These are phyloP conservation scores for Starmera pachycereana DNA, from an alignment of 805 yeast species.

Conservation along the genomic window DNA sequence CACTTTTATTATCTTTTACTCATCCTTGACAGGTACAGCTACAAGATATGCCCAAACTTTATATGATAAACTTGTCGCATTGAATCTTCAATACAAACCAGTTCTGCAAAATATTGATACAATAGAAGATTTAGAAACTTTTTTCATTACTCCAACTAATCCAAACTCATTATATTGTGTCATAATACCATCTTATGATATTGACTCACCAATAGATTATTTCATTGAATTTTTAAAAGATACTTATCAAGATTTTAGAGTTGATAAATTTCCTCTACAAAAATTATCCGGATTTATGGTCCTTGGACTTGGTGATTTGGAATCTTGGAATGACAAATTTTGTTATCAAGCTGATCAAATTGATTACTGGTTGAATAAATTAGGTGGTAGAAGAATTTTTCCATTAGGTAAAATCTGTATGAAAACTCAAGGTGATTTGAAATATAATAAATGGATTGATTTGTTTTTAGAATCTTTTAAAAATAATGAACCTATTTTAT, in stretches of 20 bases:
- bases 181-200: conserved; percentile 83
- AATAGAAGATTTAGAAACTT: conserved; percentile 74
- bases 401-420: conserved; percentile 81
- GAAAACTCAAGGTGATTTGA: conserved; percentile 52
- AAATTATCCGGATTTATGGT: conserved; percentile 72
- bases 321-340: conserved; percentile 74
- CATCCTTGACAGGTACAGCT: conserved; percentile 80
- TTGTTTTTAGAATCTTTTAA: conserved; percentile 47
- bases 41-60: conserved; percentile 55
- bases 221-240: conserved; percentile 74
- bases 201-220: conserved; percentile 86
- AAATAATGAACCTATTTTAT: conserved; percentile 64
- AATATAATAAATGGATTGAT: conserved; percentile 57
- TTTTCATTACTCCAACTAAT: conserved; percentile 46
- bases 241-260: conserved; percentile 74
- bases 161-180: conserved; percentile 51
- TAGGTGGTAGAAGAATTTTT: conserved; percentile 79
- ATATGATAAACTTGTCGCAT: conserved; percentile 13
- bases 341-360: conserved; percentile 77
- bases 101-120: conserved; percentile 65
- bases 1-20: conserved; percentile 61
- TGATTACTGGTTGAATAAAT: conserved; percentile 64
- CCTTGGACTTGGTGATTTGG: conserved; percentile 80
- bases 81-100: conserved; percentile 30
- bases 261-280: conserved; percentile 71